These are phyloP conservation scores for Clitocybe nebularis DNA, from an alignment of 1,284 basidiomycete genomes.

Conservation along the genomic window DNA sequence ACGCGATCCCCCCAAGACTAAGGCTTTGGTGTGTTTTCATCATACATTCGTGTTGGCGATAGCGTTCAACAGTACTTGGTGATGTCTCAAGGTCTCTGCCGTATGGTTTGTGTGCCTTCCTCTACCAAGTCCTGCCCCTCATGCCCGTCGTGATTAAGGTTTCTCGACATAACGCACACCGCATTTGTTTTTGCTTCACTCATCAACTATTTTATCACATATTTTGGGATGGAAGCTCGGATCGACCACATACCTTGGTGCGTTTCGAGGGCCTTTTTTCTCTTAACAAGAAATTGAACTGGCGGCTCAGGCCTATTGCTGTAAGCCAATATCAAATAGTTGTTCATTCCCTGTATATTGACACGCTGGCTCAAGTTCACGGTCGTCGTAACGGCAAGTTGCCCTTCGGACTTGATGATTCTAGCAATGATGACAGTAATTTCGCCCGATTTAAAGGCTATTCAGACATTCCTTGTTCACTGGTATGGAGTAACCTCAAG, in stretches of 20 bases:
- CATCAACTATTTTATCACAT: constrained; percentile 35
- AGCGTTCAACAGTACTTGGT: neutral
- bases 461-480: constrained; percentile 37
- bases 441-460: constrained; percentile 21
- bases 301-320: constrained; percentile 37
- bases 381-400: constrained; percentile 39
- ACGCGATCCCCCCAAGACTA: constrained; percentile 16
- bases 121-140: no score
- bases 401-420: neutral
- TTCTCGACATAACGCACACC: constrained; percentile 35
- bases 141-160: constrained; percentile 20
- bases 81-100: constrained; percentile 19
- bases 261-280: constrained; percentile 8
- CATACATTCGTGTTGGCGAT: no score
- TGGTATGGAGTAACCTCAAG: constrained; percentile 28
- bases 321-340: constrained; percentile 29
- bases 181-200: constrained; percentile 31
- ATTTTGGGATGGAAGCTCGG: constrained; percentile 27
- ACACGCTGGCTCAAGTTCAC: constrained; percentile 32
- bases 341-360: neutral
- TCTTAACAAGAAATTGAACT: neutral
- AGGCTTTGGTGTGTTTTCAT: constrained; percentile 20
- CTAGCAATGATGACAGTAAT: neutral
- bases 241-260: constrained; percentile 38
- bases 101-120: constrained; percentile 24